phyloP scores from a whole-genome alignment of 192 early-diverging fungal genomes.

The Geranomyces michiganensis region DNA sequence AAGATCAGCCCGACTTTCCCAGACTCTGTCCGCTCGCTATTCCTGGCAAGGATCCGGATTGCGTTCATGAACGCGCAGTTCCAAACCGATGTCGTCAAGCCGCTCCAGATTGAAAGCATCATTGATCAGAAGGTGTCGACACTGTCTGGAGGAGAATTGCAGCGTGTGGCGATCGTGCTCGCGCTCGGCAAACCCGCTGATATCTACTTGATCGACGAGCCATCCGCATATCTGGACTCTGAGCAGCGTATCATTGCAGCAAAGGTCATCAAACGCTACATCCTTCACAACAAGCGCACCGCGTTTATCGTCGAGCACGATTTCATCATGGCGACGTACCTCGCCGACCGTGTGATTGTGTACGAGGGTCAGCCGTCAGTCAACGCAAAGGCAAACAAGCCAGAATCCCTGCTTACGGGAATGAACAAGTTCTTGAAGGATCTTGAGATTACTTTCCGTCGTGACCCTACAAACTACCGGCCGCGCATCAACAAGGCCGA shows the following conservation, averaged over 20 bases:
- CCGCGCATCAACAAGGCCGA: slow-evolving; percentile 97
- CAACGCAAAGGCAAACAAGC: slow-evolving; percentile 76
- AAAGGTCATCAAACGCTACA: slow-evolving; percentile 98
- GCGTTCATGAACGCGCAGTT: slow-evolving; percentile 92
- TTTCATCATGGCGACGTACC: slow-evolving; percentile 98
- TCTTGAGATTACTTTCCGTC: slow-evolving; percentile 94
- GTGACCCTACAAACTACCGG: slow-evolving; percentile 95
- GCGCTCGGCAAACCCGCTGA: slow-evolving; percentile 89
- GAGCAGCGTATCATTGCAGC: slow-evolving; percentile 99
- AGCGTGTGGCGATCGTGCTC: slow-evolving; percentile 95
- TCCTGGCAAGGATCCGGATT: slow-evolving; percentile 83
- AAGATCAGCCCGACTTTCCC: slow-evolving; percentile 96
- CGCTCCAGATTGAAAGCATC: slow-evolving; percentile 88
- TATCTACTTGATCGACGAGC: slow-evolving; percentile 97
- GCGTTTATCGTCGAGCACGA: slow-evolving; percentile 99
- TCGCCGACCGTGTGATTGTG: slow-evolving; percentile 95
- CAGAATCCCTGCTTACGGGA: slow-evolving; percentile 87
- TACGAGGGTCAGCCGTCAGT: slow-evolving; percentile 91
- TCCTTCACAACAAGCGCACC: slow-evolving; percentile 93
- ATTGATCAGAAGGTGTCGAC: slow-evolving; percentile 83
- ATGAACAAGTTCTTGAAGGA: slow-evolving; percentile 96
- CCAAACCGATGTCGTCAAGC: slow-evolving; percentile 95
- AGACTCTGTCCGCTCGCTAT: slow-evolving; percentile 89
- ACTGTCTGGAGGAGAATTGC: slow-evolving; percentile 98
- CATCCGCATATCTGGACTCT: slow-evolving; percentile 96